A percentile compares a stretch with the other conserved stretches of the same genome.
Conservation (phyloP, 805 yeast species). For the Hanseniaspora occidentalis region DNA sequence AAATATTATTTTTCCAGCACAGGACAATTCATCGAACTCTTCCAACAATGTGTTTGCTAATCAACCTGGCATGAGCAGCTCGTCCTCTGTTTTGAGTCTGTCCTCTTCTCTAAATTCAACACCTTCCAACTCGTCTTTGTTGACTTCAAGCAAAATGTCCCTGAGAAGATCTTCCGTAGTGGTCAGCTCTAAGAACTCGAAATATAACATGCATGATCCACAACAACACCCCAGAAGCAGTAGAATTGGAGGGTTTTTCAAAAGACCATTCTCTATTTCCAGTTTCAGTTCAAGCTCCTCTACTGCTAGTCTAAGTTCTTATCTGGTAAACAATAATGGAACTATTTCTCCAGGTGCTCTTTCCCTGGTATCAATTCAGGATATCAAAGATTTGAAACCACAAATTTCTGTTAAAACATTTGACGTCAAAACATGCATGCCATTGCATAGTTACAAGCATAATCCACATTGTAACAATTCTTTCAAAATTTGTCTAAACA, state of each 20-base stretch:
- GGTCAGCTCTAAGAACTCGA: conserved; percentile 12
- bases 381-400: conserved; percentile 38
- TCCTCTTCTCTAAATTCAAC: background rate
- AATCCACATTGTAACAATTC: conserved; percentile 13
- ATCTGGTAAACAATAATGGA: conserved; percentile 27
- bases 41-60: background rate
- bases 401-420: conserved; percentile 31
- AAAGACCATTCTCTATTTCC: conserved; percentile 49
- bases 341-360: conserved; percentile 36
- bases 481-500: conserved; percentile 32
- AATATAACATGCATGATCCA: conserved; percentile 8
- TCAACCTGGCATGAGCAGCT: background rate
- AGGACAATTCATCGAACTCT: background rate
- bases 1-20: background rate
- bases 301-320: conserved; percentile 15
- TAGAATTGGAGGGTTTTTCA: conserved; percentile 48
- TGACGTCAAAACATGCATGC: conserved; percentile 26
- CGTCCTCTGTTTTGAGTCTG: background rate
- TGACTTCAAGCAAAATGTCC: too few species aligned
- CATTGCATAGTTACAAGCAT: conserved; percentile 25
- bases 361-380: conserved; percentile 38
- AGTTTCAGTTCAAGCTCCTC: conserved; percentile 24
- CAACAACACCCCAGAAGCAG: conserved; percentile 23
- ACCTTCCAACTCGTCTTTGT: too few species aligned
- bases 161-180: conserved; percentile 17